Evolutionary conservation across 345 rosid species (phyloP), one percentile per base, ranked within the genome.

Genomic region (Ailanthus altissimus): DNA sequence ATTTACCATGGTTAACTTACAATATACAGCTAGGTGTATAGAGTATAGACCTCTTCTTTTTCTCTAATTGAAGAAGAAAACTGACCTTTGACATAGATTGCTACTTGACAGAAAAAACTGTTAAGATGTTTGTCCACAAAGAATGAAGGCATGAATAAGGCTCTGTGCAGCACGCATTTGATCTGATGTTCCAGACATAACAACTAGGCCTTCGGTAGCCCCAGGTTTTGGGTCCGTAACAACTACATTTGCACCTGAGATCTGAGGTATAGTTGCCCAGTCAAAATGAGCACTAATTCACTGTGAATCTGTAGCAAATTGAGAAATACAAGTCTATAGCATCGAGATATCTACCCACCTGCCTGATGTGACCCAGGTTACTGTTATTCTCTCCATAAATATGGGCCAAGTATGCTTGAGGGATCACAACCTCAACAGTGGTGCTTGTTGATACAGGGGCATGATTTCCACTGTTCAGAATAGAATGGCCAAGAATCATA

Each of bases 141-240:
- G 84, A 76, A 90, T 88, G 78, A 89, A 89, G 46, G 92, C 94
- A 73, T 92, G 97, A 63, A 92, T 82, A 50, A 92, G 92, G 81
- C 87, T 88, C 71, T 92, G 92, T 6, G 97, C 94, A 73, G 88
- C 87, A 10, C 82, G 90, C 68, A 85, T 84, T 83, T 92, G 92
- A 79, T 90, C 88, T 1, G 88, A 72, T 60, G 91, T 83, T 32
- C 94, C 97, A 2, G 93, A 84, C 73, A 92, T 84, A 26, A 85
- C 85, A 40, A 89, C 90, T 36, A 87, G 45, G 46, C 89, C 93
- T 72, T 90, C 97, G 15, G 89, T 64, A 28, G 87, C 84, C 69
- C 94, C 94, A n/a, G 85, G 84, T 67, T 82, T 88, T 47, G 89
- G 91, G 58, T 90, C 97, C 77, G 87, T 88, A 69, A 92, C 80